Evolutionary conservation across 352 stramenopile species (phyloP).

Genomic region (Thalassiosira pacifica): DNA sequence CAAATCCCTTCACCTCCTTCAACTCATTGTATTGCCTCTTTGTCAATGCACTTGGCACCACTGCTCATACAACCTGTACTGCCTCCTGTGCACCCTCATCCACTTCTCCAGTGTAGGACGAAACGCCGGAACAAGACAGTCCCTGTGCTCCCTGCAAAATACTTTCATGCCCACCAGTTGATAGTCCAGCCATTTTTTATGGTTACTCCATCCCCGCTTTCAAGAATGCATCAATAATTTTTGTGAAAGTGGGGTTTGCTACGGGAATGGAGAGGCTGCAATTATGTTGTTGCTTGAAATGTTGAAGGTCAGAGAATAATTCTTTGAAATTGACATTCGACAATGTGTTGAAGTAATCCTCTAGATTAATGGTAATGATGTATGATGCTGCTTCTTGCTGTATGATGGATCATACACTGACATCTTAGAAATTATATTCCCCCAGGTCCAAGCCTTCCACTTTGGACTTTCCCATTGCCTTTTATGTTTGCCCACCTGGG

Average conservation of each 20-base stretch:
- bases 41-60: slow-evolving; percentile 3
- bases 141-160: slow-evolving; percentile 8
- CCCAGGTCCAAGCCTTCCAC: too few species aligned
- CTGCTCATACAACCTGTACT: slow-evolving; percentile 11
- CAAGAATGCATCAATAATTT: slow-evolving; percentile 7
- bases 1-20: not conserved
- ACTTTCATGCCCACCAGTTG: not conserved
- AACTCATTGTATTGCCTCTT: not conserved
- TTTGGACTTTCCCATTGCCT: too few species aligned
- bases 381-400: too few species aligned
- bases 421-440: too few species aligned
- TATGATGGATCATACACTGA: too few species aligned
- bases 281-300: slow-evolving; percentile 6
- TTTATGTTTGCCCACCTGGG: too few species aligned
- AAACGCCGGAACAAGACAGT: not conserved
- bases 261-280: slow-evolving; percentile 7
- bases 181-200: slow-evolving; percentile 18
- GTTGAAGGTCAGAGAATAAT: slow-evolving; percentile 7
- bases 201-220: not conserved
- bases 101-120: slow-evolving; percentile 1
- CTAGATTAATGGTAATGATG: too few species aligned
- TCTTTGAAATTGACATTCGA: slow-evolving; percentile 1
- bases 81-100: not conserved
- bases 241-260: not conserved
- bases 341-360: not conserved